phyloP scores from a whole-genome alignment of 345 rosid genomes.

The Murraya koenigii region DNA sequence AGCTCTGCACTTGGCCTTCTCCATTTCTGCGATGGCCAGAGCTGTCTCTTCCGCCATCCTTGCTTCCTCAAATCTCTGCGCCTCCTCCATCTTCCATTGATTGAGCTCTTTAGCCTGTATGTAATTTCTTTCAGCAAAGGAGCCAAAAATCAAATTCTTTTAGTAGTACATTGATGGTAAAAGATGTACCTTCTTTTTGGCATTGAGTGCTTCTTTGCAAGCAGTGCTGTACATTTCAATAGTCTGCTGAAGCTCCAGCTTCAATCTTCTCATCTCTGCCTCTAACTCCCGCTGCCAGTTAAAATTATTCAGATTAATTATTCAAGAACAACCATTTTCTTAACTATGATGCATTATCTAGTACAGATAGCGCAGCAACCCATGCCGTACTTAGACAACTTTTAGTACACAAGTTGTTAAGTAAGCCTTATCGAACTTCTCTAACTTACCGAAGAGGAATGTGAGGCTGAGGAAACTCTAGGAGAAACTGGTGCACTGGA shows the following conservation, averaged over 20 bases:
- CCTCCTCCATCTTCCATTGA: constrained; percentile 71
- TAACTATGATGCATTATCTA: neutral
- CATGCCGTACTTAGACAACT: no score
- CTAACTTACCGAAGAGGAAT: constrained; percentile 41
- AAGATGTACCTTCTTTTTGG: constrained; percentile 59
- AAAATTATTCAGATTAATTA: constrained; percentile 3
- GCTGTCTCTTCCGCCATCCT: constrained; percentile 74
- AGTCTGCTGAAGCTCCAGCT: constrained; percentile 86
- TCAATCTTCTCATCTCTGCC: constrained; percentile 85
- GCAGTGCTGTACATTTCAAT: constrained; percentile 88
- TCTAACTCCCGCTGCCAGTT: constrained; percentile 59
- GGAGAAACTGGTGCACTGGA: constrained; percentile 26
- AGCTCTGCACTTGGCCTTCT: constrained; percentile 81
- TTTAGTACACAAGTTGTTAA: no score
- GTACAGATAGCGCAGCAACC: neutral
- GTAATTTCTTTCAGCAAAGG: neutral
- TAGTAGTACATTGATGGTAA: neutral
- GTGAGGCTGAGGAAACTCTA: constrained; percentile 22
- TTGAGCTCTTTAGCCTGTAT: constrained; percentile 72
- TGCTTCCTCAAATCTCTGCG: constrained; percentile 65
- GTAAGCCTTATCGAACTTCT: no score
- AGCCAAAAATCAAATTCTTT: neutral
- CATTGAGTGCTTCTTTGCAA: constrained; percentile 82
- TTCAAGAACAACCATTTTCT: neutral
- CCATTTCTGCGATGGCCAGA: constrained; percentile 70